Conservation (phyloP, 1,139 yeast genomes). For the Yamadazyma mexicana region DNA sequence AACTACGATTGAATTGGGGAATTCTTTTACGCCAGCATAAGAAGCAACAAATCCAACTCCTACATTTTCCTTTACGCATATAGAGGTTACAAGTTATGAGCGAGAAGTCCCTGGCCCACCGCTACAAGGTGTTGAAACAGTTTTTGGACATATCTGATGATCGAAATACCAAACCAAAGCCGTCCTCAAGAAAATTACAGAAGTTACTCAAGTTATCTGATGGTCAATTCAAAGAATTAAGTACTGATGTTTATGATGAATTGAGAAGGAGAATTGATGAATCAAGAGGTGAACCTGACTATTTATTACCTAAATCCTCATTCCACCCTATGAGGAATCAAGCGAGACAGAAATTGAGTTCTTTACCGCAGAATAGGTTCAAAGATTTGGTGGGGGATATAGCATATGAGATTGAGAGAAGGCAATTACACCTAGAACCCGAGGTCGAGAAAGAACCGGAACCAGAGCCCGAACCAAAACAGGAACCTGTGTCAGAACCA, state of each 20-base stretch:
- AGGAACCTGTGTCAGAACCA: not conserved
- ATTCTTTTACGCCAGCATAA: no score
- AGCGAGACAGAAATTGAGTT: conserved; percentile 89
- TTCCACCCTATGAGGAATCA: conserved; percentile 95
- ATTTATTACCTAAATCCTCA: conserved; percentile 63
- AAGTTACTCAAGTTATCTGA: conserved; percentile 75
- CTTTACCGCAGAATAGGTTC: conserved; percentile 78
- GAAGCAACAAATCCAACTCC: no score
- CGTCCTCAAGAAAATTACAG: conserved; percentile 61
- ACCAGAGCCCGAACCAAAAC: not conserved
- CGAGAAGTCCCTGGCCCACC: conserved; percentile 42
- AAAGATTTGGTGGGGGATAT: conserved; percentile 91
- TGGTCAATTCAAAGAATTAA: conserved; percentile 86
- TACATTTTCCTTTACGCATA: not conserved
- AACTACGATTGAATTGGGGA: not conserved
- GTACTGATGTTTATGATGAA: conserved; percentile 94
- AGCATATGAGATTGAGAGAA: conserved; percentile 78
- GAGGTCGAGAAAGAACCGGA: not conserved
- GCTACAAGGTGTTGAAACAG: conserved; percentile 51
- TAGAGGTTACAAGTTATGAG: conserved; percentile 20
- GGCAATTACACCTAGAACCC: conserved; percentile 49
- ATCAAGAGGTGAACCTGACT: conserved; percentile 57
- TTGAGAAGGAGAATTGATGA: conserved; percentile 69
- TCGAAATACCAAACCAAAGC: conserved; percentile 39
- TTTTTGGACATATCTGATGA: conserved; percentile 56